Evolutionary conservation across 345 rosid genomes (phyloP).

Genomic region (Durio zibethinus): DNA sequence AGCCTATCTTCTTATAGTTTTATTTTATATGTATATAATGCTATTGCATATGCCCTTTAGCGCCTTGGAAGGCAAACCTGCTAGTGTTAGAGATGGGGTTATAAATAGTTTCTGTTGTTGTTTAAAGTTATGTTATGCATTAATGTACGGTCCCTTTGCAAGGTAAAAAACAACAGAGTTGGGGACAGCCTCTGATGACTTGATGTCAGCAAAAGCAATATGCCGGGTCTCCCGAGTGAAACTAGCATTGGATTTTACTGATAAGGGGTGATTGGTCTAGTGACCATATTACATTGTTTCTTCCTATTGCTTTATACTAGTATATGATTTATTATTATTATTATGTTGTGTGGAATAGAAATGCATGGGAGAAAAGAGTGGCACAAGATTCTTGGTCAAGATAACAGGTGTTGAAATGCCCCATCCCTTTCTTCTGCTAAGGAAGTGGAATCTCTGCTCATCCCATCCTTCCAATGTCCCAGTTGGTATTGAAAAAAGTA

Average conservation of each 20-base stretch:
- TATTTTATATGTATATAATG: background rate
- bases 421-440: conserved; percentile 68
- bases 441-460: conserved; percentile 71
- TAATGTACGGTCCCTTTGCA: conserved; percentile 19
- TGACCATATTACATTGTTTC: conserved; percentile 7
- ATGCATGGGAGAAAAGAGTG: conserved; percentile 35
- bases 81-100: conserved; percentile 9
- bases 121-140: conserved; percentile 10
- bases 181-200: conserved; percentile 48
- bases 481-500: conserved; percentile 23
- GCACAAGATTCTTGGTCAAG: conserved; percentile 44
- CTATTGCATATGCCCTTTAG: conserved; percentile 25
- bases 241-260: conserved; percentile 29
- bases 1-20: conserved; percentile 19
- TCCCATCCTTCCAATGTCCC: conserved; percentile 59
- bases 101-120: conserved; percentile 20
- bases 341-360: conserved; percentile 13
- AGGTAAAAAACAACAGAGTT: conserved; percentile 28
- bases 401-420: conserved; percentile 45
- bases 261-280: conserved; percentile 15
- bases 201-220: conserved; percentile 49
- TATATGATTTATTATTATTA: background rate
- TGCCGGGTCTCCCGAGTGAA: conserved; percentile 28
- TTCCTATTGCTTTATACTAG: background rate
- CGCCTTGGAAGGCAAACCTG: conserved; percentile 34